Base-by-base conservation (phyloP, 345 rosid genomes). In the Bruguiera sexangula region DNA sequence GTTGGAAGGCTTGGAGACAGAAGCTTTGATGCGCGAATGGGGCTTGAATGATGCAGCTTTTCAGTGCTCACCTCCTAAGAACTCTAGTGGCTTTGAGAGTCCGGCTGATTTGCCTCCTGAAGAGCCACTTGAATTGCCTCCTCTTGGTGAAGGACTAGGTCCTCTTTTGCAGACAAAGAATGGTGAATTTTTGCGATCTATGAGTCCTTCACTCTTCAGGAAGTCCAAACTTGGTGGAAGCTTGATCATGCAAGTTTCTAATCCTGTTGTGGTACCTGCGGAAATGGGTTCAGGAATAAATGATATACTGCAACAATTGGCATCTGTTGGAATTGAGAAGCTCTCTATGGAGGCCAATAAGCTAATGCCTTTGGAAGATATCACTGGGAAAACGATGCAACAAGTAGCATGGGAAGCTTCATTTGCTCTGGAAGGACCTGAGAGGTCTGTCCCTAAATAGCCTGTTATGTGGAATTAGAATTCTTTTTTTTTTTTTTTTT, bases 241-340 rank as follows among this genome's bases (percentile, higher is more conserved):
- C 84, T 81, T 91, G 84, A 75, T 94, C 79, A 94, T 94, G 97
- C 98, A 94, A 78, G 96, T 85, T 75, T 94, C 98, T 43, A 86
- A 81, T 81, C 97, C 98, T 3, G 94, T 94, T 69, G 97, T 94
- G 66, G 91, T 94, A 59, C 98, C 97, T 19, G 97, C 96, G 18
- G 96, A 88, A 81, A 91, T 94, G 98, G 98, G 98, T 67, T 87
- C 91, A 66, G 85, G 84, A 71, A 78, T 89, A 70, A 84, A 82
- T 84, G 96, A 83, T 51, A 82, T 88, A 73, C 85, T 91, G 65
- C 87, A 89, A 82, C 78, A 59, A 68, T 78, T 94, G 54, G 98
- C 94, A 61, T 89, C 95, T 31, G 79, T 84, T 79, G 98, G 98
- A 70, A 91, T 94, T 74, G 97, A 91, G 74, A 94, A 91, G 84